Base-by-base conservation (phyloP, 2,329 filamentous ascomycete genomes). In the Byssoonygena ceratinophila region DNA sequence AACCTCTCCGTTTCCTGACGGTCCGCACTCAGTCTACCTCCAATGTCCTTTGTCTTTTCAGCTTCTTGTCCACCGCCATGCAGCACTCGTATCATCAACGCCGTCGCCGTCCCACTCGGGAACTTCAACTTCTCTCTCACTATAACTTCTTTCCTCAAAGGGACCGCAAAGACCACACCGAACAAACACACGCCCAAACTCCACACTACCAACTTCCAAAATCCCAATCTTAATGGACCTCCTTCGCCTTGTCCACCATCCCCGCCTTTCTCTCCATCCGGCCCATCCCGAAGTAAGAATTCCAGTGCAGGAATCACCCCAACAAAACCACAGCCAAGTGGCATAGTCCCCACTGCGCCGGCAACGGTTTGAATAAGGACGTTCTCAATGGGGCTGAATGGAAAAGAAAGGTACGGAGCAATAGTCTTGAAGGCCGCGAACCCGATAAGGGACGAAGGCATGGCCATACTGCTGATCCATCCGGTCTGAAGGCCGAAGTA, bases 401-500 rank as follows among this genome's bases (percentile, higher is more conserved):
- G 90, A 51, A 85, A 81, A 25, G 78, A 76, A 27, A 96, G 74
- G 57, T 86, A 80, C 41, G 79, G 80, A 0, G 84, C 79, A 1
- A 96, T 69, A 4, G 83, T 77, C 63, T 87, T 88, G 76, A 98
- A 98, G 60, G 94, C 85, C 9, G 89, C 91, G 65, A 96, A 97
- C 1, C 92, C 91, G 64, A 98, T 87, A 55, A 98, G 74, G 20
- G 89, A 92, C 1, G 89, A 87, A 0, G 92, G 92, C 89, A 98
- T 96, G 14, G 88, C 87, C 92, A 98, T 97, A 59, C 87, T 87
- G 62, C 83, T 81, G 34, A 87, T 79, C 83, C 83, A 86, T 58
- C 83, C 83, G 25, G 87, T 94, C 71, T 97, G 92, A 29, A 98
- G 75, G n/a, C 92, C 92, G 66, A 98, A 98, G 69, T 97, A 98